These are phyloP conservation scores for Hymenoscyphus fraxineus DNA, from an alignment of 2,329 filamentous ascomycete genomes.

Conservation along the genomic window DNA sequence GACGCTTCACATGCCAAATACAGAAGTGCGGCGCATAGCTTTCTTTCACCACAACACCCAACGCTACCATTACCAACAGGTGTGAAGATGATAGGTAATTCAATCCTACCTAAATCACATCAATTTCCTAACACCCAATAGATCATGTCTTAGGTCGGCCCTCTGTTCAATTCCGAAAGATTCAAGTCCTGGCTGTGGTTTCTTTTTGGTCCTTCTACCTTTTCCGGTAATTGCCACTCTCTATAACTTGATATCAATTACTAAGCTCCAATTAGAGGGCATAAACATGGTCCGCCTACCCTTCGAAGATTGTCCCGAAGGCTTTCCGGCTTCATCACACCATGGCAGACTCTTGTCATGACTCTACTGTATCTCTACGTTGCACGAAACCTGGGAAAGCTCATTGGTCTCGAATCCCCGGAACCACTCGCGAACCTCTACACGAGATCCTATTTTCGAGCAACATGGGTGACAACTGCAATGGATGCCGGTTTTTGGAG, in stretches of 20 bases:
- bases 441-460: slow-evolving; percentile 85
- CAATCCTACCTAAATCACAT: not conserved
- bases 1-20: slow-evolving; percentile 10
- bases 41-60: not conserved
- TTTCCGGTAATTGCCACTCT: slow-evolving; percentile 51
- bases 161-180: slow-evolving; percentile 84
- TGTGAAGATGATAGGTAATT: slow-evolving; percentile 32
- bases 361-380: slow-evolving; percentile 91
- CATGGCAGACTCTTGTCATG: slow-evolving; percentile 84
- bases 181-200: slow-evolving; percentile 87
- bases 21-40: not conserved
- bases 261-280: slow-evolving; percentile 53
- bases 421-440: slow-evolving; percentile 95
- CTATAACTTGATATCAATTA: not conserved
- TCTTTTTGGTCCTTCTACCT: slow-evolving; percentile 89
- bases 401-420: slow-evolving; percentile 85
- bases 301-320: slow-evolving; percentile 67
- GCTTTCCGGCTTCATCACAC: slow-evolving; percentile 68
- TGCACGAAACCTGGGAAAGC: slow-evolving; percentile 87
- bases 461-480: slow-evolving; percentile 94
- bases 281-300: slow-evolving; percentile 82
- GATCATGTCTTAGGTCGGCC: slow-evolving; percentile 92
- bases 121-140: slow-evolving; percentile 30
- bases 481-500: slow-evolving; percentile 98
- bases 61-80: slow-evolving; percentile 11